Percentiles rank a stretch among this genome's conserved stretches.
phyloP scores from a whole-genome alignment of 345 rosid genomes.

The Gossypium anomalum region DNA sequence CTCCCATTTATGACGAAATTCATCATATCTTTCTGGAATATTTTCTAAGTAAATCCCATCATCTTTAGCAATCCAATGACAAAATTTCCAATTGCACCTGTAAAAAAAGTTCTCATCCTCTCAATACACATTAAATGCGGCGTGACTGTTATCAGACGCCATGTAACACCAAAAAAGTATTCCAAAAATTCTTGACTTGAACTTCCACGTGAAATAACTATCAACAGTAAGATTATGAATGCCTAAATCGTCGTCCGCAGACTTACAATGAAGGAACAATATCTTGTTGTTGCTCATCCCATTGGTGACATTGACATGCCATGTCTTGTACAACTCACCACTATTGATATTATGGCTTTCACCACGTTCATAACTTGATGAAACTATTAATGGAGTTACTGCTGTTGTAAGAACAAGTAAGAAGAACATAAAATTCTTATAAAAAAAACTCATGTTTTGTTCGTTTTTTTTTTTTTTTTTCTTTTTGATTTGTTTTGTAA shows the following conservation, averaged over 20 bases:
- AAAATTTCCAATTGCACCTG: background rate
- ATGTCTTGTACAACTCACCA: background rate
- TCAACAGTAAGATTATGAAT: background rate
- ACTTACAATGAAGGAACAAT: background rate
- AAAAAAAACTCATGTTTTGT: too few species aligned
- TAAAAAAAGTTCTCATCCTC: background rate
- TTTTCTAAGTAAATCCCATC: background rate
- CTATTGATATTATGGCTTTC: too few species aligned
- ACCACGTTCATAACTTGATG: too few species aligned
- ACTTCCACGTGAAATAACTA: background rate
- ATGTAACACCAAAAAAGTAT: background rate
- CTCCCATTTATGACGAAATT: background rate
- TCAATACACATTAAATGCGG: background rate
- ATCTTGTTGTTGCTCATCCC: background rate
- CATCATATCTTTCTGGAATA: background rate
- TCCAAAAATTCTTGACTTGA: background rate
- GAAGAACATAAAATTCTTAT: too few species aligned
- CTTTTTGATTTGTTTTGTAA: too few species aligned
- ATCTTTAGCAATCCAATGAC: background rate
- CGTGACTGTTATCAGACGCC: background rate
- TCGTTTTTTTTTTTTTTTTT: too few species aligned
- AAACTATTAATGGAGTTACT: too few species aligned
- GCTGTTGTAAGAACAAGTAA: too few species aligned
- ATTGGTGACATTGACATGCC: background rate
- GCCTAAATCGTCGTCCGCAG: background rate